Evolutionary conservation across 78 protist species (phyloP).

Genomic region (Cavenderia fasciculata): DNA sequence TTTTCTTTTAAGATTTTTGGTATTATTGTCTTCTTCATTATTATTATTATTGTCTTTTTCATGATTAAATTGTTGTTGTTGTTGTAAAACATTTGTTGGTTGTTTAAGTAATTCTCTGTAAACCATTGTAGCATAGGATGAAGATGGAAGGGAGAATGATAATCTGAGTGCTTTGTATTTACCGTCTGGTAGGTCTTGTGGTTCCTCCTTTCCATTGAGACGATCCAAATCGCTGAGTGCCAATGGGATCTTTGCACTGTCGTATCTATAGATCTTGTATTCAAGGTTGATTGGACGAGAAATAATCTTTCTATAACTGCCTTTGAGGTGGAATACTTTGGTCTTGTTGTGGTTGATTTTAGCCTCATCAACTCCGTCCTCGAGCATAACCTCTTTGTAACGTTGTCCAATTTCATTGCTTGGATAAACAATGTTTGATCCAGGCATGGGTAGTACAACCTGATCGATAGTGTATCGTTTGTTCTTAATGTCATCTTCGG

Average conservation of each 20-base stretch:
- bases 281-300: slow-evolving; percentile 2
- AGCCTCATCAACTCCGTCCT: background rate
- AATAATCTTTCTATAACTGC: slow-evolving; percentile 59
- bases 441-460: slow-evolving; percentile 88
- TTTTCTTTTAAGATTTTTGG: too few species aligned
- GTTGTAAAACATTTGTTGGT: slow-evolving; percentile 27
- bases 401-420: slow-evolving; percentile 25
- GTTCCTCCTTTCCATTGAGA: slow-evolving; percentile 28
- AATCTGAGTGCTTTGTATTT: slow-evolving; percentile 72
- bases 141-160: slow-evolving; percentile 79
- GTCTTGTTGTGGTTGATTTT: background rate
- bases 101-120: slow-evolving; percentile 86
- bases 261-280: slow-evolving; percentile 33
- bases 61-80: too few species aligned
- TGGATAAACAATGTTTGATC: slow-evolving; percentile 40
- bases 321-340: slow-evolving; percentile 41
- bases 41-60: too few species aligned
- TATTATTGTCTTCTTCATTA: too few species aligned
- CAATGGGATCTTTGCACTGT: slow-evolving; percentile 10
- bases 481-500: slow-evolving; percentile 44
- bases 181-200: slow-evolving; percentile 29
- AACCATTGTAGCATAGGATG: slow-evolving; percentile 90
- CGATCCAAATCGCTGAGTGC: slow-evolving; percentile 32
- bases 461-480: slow-evolving; percentile 68
- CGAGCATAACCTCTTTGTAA: slow-evolving; percentile 23